Percentiles rank a stretch among this genome's conserved stretches.
phyloP scores from a whole-genome alignment of 768 basidiomycete genomes.

The Kwoniella sp. region DNA sequence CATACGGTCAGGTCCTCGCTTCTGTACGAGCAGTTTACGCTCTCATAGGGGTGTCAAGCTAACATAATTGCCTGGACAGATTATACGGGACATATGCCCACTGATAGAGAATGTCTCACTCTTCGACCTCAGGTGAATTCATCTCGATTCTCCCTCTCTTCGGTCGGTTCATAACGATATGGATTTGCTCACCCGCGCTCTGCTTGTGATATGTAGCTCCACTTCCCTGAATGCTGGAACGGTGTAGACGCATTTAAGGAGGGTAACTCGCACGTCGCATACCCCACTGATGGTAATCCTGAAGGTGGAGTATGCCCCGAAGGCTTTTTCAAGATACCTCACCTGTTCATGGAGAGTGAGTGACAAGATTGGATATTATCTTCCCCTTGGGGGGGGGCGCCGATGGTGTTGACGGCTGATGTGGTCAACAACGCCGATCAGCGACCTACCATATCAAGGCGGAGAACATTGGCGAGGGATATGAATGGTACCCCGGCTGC shows the following conservation, averaged over 20 bases:
- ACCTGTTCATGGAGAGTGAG: slow-evolving; percentile 39
- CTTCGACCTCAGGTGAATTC: slow-evolving; percentile 27
- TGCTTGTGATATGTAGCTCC: no score
- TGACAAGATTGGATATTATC: background rate
- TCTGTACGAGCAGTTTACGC: background rate
- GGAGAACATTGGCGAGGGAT: slow-evolving; percentile 27
- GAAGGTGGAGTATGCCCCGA: slow-evolving; percentile 32
- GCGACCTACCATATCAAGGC: slow-evolving; percentile 27
- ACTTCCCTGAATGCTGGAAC: slow-evolving; percentile 43
- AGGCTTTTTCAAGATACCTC: slow-evolving; percentile 31
- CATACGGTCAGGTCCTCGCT: slow-evolving; percentile 14
- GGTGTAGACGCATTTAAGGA: slow-evolving; percentile 32
- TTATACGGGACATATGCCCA: slow-evolving; percentile 20
- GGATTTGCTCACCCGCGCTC: background rate
- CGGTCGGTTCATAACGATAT: no score
- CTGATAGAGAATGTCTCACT: slow-evolving; percentile 23
- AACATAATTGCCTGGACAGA: slow-evolving; percentile 13
- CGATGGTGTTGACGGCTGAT: background rate
- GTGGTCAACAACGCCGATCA: background rate
- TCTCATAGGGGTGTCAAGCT: no score
- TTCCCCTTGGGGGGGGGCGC: no score
- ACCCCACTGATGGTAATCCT: slow-evolving; percentile 23
- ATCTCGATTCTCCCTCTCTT: background rate
- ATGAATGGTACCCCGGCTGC: slow-evolving; percentile 46
- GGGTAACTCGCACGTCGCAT: slow-evolving; percentile 38